Conservation (phyloP, 257 asterid species). For the Gardenia jasminoides region DNA sequence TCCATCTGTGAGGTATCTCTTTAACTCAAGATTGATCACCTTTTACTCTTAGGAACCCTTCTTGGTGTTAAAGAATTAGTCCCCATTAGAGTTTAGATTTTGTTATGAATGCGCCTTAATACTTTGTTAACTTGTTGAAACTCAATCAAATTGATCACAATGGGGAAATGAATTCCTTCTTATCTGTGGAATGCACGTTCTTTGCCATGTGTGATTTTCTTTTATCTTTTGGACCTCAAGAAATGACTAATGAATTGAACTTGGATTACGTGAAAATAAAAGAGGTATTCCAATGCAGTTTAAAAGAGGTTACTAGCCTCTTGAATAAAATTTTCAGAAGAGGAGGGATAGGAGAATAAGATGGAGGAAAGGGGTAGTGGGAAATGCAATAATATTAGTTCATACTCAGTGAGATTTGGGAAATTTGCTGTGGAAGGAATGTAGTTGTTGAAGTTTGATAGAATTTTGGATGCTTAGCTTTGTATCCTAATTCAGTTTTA, state of each 20-base stretch:
- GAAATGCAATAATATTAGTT: neutral
- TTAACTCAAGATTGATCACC: neutral
- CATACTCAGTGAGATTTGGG: neutral
- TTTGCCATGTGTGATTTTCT: neutral
- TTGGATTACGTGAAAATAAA: too few species aligned
- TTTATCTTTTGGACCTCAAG: neutral
- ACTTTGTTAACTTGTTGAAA: neutral
- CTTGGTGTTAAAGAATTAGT: neutral
- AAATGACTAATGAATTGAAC: neutral
- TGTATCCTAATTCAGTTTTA: neutral
- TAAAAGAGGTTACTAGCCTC: neutral
- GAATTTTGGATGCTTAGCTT: neutral
- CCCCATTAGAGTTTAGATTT: neutral
- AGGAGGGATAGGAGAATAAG: too few species aligned
- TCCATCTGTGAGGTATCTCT: constrained; percentile 40
- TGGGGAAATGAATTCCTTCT: neutral
- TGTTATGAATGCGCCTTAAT: neutral
- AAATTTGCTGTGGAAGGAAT: neutral
- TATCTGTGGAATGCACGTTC: neutral
- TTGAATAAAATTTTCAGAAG: too few species aligned
- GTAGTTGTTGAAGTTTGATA: neutral
- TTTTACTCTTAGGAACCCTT: neutral
- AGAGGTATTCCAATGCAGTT: neutral
- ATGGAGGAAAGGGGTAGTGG: too few species aligned
- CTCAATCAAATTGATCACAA: neutral